Evolutionary conservation across 2,329 filamentous ascomycete species (phyloP).

Genomic region (Apiospora malaysiana): DNA sequence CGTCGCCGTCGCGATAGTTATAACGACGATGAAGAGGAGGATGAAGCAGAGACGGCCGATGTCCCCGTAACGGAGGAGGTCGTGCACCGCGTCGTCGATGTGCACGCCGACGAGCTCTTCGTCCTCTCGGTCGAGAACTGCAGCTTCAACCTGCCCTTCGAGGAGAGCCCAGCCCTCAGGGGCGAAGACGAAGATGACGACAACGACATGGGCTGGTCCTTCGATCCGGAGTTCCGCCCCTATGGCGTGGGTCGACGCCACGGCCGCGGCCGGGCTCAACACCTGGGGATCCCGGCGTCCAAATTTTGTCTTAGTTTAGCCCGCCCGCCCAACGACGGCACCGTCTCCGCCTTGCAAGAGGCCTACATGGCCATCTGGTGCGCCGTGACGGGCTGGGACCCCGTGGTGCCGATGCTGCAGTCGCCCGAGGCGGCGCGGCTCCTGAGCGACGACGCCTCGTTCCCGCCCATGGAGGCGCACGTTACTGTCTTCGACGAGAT

Average conservation of each 20-base stretch:
- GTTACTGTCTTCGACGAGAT: neutral
- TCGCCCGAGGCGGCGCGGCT: conserved; percentile 12
- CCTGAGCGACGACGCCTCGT: neutral
- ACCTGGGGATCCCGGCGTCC: conserved; percentile 27
- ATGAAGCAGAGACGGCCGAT: too few relatives aligned
- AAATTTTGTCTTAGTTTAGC: conserved; percentile 34
- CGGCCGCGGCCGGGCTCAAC: conserved; percentile 26
- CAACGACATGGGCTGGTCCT: conserved; percentile 35
- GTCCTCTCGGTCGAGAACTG: conserved; percentile 40
- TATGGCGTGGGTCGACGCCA: conserved; percentile 26
- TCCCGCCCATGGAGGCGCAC: neutral
- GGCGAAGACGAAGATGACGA: conserved; percentile 24
- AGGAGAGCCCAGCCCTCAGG: conserved; percentile 30
- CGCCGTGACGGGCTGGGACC: conserved; percentile 18
- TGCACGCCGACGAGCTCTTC: conserved; percentile 36
- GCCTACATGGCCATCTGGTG: conserved; percentile 28
- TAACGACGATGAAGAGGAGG: neutral
- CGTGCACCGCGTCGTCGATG: conserved; percentile 31
- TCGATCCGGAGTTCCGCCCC: conserved; percentile 35
- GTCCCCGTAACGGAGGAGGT: conserved; percentile 27
- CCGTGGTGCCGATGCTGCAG: neutral
- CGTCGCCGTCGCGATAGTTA: neutral
- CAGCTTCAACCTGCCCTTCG: conserved; percentile 40
- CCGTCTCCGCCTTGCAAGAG: conserved; percentile 25
- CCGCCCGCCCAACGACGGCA: conserved; percentile 19